phyloP scores from a whole-genome alignment of 2,329 filamentous ascomycete species.

The Basipetospora sp. region DNA sequence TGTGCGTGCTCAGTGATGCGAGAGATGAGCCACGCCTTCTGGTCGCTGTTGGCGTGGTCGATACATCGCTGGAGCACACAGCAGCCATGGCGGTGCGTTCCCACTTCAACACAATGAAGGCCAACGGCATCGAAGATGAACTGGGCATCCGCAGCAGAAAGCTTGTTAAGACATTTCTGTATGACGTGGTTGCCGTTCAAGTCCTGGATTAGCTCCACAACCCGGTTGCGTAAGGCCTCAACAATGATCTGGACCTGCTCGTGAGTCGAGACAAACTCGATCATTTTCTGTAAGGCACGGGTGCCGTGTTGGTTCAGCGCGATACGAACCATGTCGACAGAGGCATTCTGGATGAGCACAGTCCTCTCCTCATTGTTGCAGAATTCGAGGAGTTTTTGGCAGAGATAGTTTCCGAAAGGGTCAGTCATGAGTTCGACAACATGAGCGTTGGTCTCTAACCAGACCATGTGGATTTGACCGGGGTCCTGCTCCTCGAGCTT shows the following conservation, averaged over 20 bases:
- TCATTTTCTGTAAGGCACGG: constrained; percentile 96
- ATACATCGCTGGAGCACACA: constrained; percentile 97
- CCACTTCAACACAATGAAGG: constrained; percentile 71
- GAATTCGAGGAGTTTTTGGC: constrained; percentile 93
- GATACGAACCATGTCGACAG: constrained; percentile 76
- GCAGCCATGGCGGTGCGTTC: constrained; percentile 93
- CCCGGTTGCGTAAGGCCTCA: constrained; percentile 62
- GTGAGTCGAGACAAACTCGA: constrained; percentile 79
- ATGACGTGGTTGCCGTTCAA: constrained; percentile 98
- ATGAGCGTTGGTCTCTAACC: constrained; percentile 80
- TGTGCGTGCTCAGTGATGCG: constrained; percentile 84
- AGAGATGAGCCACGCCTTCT: constrained; percentile 74
- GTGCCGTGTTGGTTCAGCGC: constrained; percentile 96
- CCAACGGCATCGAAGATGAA: constrained; percentile 97
- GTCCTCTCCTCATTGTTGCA: constrained; percentile 93
- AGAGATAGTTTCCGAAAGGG: constrained; percentile 97
- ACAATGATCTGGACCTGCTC: constrained; percentile 83
- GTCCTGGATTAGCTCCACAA: constrained; percentile 91
- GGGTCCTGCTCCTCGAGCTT: constrained; percentile 82
- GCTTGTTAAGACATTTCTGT: constrained; percentile 95
- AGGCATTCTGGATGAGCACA: constrained; percentile 76
- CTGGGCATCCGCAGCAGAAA: constrained; percentile 67
- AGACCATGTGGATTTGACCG: constrained; percentile 81
- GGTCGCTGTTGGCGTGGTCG: constrained; percentile 79
- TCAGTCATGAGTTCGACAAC: constrained; percentile 98